Evolutionary conservation across 2,329 filamentous ascomycete genomes (phyloP), one percentile per base, ranked within the genome.

Genomic region (Fusarium pseudocircinatum): DNA sequence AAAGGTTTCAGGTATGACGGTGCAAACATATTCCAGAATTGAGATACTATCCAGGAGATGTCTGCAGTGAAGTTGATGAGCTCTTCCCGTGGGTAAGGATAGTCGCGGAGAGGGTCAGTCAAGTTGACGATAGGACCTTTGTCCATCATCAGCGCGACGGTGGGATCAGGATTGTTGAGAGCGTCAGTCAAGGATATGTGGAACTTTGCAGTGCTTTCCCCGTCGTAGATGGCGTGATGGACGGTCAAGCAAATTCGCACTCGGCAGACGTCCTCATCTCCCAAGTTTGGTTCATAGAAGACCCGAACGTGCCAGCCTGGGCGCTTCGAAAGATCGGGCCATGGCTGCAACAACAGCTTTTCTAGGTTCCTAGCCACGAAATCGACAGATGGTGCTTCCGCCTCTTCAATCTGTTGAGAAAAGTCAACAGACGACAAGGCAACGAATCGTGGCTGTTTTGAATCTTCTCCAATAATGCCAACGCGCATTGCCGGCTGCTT

Each of bases 241-340:
- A 47, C 20, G 1, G 44, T 47, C 3, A 47, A 0, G 6, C 44
- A 47, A 22, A 47, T 0, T 0, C 44, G 20, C 1, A 47, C 20
- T 15, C 20, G 44, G 9, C 4, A 47, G 14, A 30, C 9, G 44
- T 47, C 1, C 20, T 22, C 5, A 47, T 28, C 10, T 16, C 2
- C 26, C 26, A 22, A 47, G 44, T 22, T 12, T 3, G 26, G 44
- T 22, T 47, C 44, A 30, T 11, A 26, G 8, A 47, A 47, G 44
- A 47, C 26, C 9, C 9, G 26, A 30, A 47, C 6, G 9, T 47
- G 20, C 44, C 44, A 47, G 44, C 44, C 44, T 0, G 44, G 44
- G 4, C 9, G 26, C 4, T 15, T 30, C 0, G 44, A 47, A 47
- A 30, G 24, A 20, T 47, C 44, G 6, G 26, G 44, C 44, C 26